Base-by-base conservation (phyloP, 164 flowering plant genomes). In the Aristolochia contorta region DNA sequence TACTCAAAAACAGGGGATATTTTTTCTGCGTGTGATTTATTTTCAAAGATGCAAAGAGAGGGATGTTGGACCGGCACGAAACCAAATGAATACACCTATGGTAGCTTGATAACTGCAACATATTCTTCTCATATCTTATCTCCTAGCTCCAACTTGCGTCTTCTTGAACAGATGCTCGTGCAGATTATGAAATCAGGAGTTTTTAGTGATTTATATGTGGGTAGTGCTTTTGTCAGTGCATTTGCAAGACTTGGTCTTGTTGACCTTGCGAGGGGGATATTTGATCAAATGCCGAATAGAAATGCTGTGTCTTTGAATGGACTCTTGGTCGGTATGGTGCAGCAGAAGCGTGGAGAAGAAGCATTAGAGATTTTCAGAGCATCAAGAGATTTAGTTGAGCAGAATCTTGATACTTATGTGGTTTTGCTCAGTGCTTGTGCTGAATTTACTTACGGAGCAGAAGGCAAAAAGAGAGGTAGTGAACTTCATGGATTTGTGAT, bases 261-360 rank as follows among this genome's bases (percentile, higher is more conserved):
- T 69, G 80, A 73, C 69, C 56, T 61, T 73, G 89, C 96, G 21
- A 73, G 54, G 66, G 72, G 71, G 46, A 69, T 87, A 54, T 87
- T 89, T 60, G 71, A 69, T 68, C 77, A 69, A 63, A 85, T 92
- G 93, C 67, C 68, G 54, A 71, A 62, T 46, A 78, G 75, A 63
- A 89, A 89, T 79, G 84, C 76, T 6, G 93, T 89, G 53, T 79
- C 96, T 41, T 15, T 86, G 76, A 85, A 89, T 55, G 97, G 97
- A 0, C 71, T 92, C 68, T 87, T 89, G 86, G 91, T 79, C 63
- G 97, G 97, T 51, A 73, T 87, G 70, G 86, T 82, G 57, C 82
- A 75, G 70, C 87, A 84, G 49, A 76, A 77, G 24, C 70, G 66
- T 20, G 89, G 88, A 47, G 89, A 82, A 68, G 85, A 82, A 75